Percentiles rank a stretch among this genome's conserved stretches.
Conservation (phyloP, 2,329 filamentous ascomycete species). For the Cadophora sp. region DNA sequence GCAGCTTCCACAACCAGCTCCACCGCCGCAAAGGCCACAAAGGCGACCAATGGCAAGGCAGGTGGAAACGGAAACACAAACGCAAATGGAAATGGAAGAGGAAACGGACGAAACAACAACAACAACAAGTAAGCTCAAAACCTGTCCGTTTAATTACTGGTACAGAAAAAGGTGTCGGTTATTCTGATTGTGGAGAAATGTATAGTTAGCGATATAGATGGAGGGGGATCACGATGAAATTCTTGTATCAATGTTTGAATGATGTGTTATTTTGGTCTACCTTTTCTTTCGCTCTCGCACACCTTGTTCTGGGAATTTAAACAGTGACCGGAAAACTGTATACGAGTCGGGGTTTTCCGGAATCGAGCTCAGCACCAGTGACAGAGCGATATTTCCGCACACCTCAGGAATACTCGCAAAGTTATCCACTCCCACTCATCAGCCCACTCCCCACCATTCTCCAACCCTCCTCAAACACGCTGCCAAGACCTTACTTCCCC, state of each 20-base stretch:
- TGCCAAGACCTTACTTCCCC: constrained; percentile 5
- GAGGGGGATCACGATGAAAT: constrained; percentile 1
- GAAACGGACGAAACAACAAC: not conserved
- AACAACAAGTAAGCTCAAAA: constrained; percentile 1
- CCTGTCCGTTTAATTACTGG: constrained; percentile 5
- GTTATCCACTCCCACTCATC: not conserved
- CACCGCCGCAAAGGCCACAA: not conserved
- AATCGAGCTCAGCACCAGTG: not conserved
- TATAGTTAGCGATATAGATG: not conserved
- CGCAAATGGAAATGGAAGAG: not conserved
- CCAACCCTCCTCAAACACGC: constrained; percentile 6
- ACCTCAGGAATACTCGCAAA: not conserved
- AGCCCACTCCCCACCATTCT: not conserved
- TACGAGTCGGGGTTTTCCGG: too few relatives aligned
- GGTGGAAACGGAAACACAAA: not conserved
- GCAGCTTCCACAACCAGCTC: not conserved
- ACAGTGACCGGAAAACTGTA: too few relatives aligned
- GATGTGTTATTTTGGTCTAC: not conserved
- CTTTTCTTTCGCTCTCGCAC: too few relatives aligned
- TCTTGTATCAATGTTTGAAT: constrained; percentile 16
- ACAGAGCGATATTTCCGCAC: not conserved
- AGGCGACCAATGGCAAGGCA: not conserved
- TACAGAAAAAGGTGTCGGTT: too few relatives aligned
- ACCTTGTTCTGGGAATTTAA: too few relatives aligned
- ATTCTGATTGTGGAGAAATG: not conserved